phyloP scores from a whole-genome alignment of 345 rosid species.

The Rhodamnia argentea region DNA sequence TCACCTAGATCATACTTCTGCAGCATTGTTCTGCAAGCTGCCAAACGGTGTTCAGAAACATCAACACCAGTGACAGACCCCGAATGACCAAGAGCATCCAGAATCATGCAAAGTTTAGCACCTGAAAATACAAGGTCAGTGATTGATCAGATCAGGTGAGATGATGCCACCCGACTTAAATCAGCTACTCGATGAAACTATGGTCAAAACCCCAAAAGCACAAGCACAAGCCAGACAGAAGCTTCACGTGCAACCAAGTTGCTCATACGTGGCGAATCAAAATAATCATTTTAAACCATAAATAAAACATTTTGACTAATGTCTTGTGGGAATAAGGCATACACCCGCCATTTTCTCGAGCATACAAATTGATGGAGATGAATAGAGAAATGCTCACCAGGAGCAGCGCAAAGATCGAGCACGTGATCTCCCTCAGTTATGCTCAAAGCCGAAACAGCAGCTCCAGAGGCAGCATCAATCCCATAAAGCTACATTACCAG shows the following conservation, averaged over 20 bases:
- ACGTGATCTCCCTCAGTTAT: conserved; percentile 78
- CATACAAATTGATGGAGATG: not conserved
- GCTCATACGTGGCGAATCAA: fast-evolving
- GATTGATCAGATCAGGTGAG: not conserved
- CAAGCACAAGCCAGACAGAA: not conserved
- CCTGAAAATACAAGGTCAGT: conserved; percentile 34
- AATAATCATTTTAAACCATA: not conserved
- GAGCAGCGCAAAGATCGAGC: conserved; percentile 89
- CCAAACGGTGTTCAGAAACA: conserved; percentile 77
- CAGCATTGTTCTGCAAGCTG: conserved; percentile 84
- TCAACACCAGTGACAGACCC: conserved; percentile 94
- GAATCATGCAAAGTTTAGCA: conserved; percentile 90
- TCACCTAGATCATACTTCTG: conserved; percentile 70
- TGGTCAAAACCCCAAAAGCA: not conserved
- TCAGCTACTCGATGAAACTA: not conserved
- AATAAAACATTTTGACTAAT: not conserved
- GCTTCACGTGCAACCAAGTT: not conserved
- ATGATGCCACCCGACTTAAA: not conserved
- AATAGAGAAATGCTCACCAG: conserved; percentile 31
- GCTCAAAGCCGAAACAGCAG: conserved; percentile 66
- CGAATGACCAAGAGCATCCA: conserved; percentile 56
- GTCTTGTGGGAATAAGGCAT: not conserved
- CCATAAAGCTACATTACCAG: conserved; percentile 60
- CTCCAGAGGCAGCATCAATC: conserved; percentile 91
- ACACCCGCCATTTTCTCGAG: not conserved